phyloP scores from a whole-genome alignment of 225 moss, liverwort and hornwort genomes.

The Antitrichia curtipendula region DNA sequence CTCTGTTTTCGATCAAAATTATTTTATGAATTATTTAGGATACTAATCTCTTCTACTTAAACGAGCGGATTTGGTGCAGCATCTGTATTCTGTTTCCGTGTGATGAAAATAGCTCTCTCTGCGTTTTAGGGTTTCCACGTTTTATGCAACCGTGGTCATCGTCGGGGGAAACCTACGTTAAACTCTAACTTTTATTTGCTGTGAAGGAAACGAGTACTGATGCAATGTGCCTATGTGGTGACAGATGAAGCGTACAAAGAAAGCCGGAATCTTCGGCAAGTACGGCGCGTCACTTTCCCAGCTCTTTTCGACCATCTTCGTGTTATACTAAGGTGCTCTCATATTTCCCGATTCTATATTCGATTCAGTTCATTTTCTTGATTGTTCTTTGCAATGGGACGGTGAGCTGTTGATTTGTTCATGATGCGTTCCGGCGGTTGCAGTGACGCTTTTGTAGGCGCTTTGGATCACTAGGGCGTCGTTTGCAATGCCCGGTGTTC shows the following conservation, averaged over 20 bases:
- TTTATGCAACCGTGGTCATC: neutral
- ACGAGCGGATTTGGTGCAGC: neutral
- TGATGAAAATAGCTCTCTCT: neutral
- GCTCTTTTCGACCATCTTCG: neutral
- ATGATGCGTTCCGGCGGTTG: neutral
- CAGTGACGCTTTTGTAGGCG: constrained; percentile 1
- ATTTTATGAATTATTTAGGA: neutral
- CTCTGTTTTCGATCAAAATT: neutral
- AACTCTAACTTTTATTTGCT: neutral
- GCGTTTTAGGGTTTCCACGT: neutral
- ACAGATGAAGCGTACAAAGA: neutral
- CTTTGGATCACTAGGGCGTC: neutral
- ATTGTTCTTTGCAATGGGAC: neutral
- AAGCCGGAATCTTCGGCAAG: neutral
- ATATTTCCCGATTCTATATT: neutral
- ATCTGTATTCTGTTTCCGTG: neutral
- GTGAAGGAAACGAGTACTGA: neutral
- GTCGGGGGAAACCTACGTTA: neutral
- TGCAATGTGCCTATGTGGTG: neutral
- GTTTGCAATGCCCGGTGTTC: neutral
- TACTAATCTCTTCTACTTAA: neutral
- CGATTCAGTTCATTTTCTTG: neutral
- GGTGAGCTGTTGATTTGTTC: neutral
- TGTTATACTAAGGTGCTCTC: neutral
- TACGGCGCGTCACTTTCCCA: neutral